Base-by-base conservation (phyloP, 441 rosid genomes). In the Arabidopsis hybrid region DNA sequence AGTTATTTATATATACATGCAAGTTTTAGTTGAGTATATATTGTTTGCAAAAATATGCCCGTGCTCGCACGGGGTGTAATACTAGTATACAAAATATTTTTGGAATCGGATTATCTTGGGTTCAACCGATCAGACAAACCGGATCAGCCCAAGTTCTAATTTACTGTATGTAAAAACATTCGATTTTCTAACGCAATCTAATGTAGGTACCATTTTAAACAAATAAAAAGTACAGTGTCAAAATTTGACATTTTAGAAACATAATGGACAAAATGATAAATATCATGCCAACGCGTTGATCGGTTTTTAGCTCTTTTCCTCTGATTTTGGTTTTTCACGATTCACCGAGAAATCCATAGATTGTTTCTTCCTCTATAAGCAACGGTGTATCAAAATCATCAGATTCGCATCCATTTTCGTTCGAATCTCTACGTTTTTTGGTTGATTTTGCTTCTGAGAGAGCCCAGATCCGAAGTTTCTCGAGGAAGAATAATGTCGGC, bases 401-500 rank as follows among this genome's bases (percentile, higher is more conserved):
- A 57, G 34, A 47, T 65, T 43, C 42, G 42, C 18, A 32, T 50
- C 66, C 75, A 56, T 31, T 29, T 13, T 9, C 7, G 12, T 12
- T 51, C 65, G 59, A 58, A 58, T 51, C 62, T 34, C 14, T 65
- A 21, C 29, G 46, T 29, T 38, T 31, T 31, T 35, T 9, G 64
- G 50, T 59, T 65, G 60, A 29, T 65, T 55, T 52, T 26, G 69
- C 62, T 46, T 31, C 47, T 6, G 31, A 50, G 45, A 70, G 46
- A 67, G 17, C 16, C 49, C 68, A 64, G 81, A 74, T 78, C 79
- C 82, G 58, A 42, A 68, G 64, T 21, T 47, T 63, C 34, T 64
- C 21, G 11, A 63, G 65, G 66, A 36, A 53, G 43, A 58, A 73
- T 52, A 78, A 88, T 85, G 89, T 63, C 69, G 61, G 80, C 70